A percentile compares a stretch with the other conserved stretches of the same genome.
These are phyloP conservation scores for Leccinum variicolor DNA, from an alignment of 768 basidiomycete species.

Conservation along the genomic window DNA sequence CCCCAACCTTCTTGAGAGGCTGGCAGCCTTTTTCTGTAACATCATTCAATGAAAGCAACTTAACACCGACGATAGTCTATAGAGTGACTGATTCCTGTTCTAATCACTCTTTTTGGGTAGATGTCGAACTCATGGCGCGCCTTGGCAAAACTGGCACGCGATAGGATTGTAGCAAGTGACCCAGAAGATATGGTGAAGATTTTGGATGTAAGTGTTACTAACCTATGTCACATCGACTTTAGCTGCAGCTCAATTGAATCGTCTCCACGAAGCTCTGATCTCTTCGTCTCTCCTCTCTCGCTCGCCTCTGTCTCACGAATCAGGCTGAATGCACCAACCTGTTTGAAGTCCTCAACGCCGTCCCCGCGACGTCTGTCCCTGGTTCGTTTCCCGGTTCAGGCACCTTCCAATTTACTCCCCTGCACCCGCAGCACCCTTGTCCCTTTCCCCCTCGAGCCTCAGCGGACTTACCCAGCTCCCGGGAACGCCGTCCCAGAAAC, in stretches of 20 bases:
- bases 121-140: conserved; percentile 90
- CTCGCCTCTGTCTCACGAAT: conserved; percentile 80
- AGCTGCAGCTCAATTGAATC: not conserved
- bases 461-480: conserved; percentile 20
- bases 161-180: conserved; percentile 65
- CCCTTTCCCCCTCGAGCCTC: conserved; percentile 25
- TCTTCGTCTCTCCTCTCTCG: conserved; percentile 72
- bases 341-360: conserved; percentile 62
- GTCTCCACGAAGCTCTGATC: conserved; percentile 67
- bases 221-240: not conserved
- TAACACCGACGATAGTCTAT: not conserved
- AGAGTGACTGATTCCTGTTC: conserved; percentile 3
- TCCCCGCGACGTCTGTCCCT: conserved; percentile 51
- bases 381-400: conserved; percentile 46
- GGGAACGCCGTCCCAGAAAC: conserved; percentile 21
- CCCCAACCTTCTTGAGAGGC: conserved; percentile 1
- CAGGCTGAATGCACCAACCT: conserved; percentile 83
- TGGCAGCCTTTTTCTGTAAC: conserved; percentile 18
- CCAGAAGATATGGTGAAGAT: conserved; percentile 65
- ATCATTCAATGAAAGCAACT: conserved; percentile 11
- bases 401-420: conserved; percentile 12
- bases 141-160: conserved; percentile 79
- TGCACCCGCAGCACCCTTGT: not conserved
- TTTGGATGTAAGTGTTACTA: conserved; percentile 57
- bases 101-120: conserved; percentile 35